Evolutionary conservation across 306 rosid genomes (phyloP), one percentile per base, ranked within the genome.

Genomic region (Cicer yamashitae): DNA sequence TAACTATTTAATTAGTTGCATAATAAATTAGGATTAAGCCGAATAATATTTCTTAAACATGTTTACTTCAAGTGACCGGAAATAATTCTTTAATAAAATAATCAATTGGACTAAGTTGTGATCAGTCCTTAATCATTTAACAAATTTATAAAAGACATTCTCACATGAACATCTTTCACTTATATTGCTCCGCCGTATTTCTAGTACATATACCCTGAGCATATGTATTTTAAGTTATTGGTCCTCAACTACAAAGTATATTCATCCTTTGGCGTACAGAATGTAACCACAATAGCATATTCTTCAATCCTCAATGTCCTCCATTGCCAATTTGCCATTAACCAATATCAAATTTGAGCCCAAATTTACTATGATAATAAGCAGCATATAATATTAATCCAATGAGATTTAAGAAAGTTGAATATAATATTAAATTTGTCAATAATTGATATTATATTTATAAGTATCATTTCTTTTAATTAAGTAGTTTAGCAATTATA

Each of bases 141-240:
- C 38, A 56, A 70, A 73, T 44, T 73, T 64, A 67, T 67, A 73
- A 50, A 64, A 64, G 47, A 73, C 41, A 82, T 67, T 77, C 66
- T 73, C 80, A 60, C 72, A 67, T 68, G 83, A 67, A 47, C 70
- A 44, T 20, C 59, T 52, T 44, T 18, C 56, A 51, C 18, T 30
- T 8, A 18, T 52, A 41, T 57, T 73, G 50, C 45, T 51, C 71
- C 65, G 47, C 17, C 20, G 62, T 78, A 71, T 47, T 67, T 82
- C 13, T 46, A 56, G 76, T 48, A 71, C 59, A 51, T 25, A 6
- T 13, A 40, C 63, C 25, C 52, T 37, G 30, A 18, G 40, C 57
- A 45, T 52, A 54, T 61, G 4, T 37, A 20, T 57, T 57, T 76
- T 43, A 13, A 51, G 57, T 72, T 25, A 54, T 54, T 45, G 74